Percentiles rank a stretch among this genome's conserved stretches.
phyloP scores from a whole-genome alignment of 2,329 filamentous ascomycete genomes.

The Alternaria gansuensis region DNA sequence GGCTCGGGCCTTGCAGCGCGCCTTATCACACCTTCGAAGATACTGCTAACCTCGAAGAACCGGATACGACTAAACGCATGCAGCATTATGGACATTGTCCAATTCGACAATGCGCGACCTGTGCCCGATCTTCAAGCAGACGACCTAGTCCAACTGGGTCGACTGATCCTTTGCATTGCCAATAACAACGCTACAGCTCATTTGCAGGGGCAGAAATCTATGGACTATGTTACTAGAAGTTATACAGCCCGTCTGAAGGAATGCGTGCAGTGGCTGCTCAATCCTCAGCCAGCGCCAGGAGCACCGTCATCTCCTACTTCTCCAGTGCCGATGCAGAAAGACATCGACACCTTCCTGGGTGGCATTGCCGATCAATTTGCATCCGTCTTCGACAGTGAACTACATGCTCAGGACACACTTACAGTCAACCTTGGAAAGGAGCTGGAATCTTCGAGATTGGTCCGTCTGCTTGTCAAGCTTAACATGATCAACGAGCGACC shows the following conservation, averaged over 20 bases:
- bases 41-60: slow-evolving; percentile 89
- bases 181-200: slow-evolving; percentile 69
- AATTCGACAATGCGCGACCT: slow-evolving; percentile 75
- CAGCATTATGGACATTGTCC: slow-evolving; percentile 86
- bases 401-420: slow-evolving; percentile 81
- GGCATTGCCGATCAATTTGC: slow-evolving; percentile 82
- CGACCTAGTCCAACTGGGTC: slow-evolving; percentile 85
- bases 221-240: slow-evolving; percentile 78
- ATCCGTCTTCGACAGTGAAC: slow-evolving; percentile 75
- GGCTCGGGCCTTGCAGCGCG: slow-evolving; percentile 81
- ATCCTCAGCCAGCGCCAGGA: slow-evolving; percentile 56
- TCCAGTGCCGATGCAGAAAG: slow-evolving; percentile 63
- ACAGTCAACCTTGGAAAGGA: slow-evolving; percentile 77
- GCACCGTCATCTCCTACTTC: slow-evolving; percentile 46
- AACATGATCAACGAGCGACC: slow-evolving; percentile 89
- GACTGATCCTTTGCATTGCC: slow-evolving; percentile 82
- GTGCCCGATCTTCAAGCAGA: slow-evolving; percentile 83
- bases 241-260: slow-evolving; percentile 83
- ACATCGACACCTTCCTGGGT: slow-evolving; percentile 79
- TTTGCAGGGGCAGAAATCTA: slow-evolving; percentile 71
- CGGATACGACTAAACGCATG: slow-evolving; percentile 88
- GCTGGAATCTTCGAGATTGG: slow-evolving; percentile 87
- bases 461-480: slow-evolving; percentile 82
- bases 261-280: slow-evolving; percentile 82
- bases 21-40: slow-evolving; percentile 85